Percentiles rank a stretch among this genome's conserved stretches.
phyloP scores from a whole-genome alignment of 2,329 filamentous ascomycete genomes.

The Xylaria sp. region DNA sequence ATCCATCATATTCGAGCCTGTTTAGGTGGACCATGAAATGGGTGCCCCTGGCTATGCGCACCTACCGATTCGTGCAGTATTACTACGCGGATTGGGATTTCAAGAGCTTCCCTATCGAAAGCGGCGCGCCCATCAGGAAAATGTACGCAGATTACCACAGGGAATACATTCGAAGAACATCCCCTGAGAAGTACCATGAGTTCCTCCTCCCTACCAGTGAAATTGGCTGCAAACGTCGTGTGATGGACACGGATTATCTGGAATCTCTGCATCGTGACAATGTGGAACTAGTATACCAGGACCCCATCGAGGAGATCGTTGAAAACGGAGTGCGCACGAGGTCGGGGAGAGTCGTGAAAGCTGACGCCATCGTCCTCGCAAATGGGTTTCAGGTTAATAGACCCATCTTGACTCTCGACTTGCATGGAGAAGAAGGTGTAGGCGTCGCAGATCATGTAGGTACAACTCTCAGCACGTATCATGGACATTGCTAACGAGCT shows the following conservation, averaged over 20 bases:
- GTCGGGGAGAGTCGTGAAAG: conserved; percentile 25
- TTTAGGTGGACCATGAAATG: conserved; percentile 35
- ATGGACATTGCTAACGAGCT: conserved; percentile 4
- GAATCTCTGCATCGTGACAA: conserved; percentile 30
- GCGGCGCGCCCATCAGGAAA: conserved; percentile 24
- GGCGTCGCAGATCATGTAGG: conserved; percentile 31
- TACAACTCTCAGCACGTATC: background rate
- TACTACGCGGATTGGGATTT: conserved; percentile 21
- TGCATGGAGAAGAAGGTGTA: conserved; percentile 22
- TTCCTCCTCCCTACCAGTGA: conserved; percentile 30
- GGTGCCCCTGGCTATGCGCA: conserved; percentile 31
- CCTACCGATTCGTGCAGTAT: conserved; percentile 13
- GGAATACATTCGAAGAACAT: conserved; percentile 20
- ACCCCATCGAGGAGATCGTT: conserved; percentile 31
- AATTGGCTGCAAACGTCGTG: conserved; percentile 31
- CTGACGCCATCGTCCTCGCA: conserved; percentile 33
- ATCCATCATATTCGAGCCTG: conserved; percentile 26
- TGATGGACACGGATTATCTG: conserved; percentile 34
- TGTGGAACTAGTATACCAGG: conserved; percentile 29
- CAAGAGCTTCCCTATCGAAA: conserved; percentile 15
- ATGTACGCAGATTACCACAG: conserved; percentile 11
- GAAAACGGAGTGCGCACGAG: conserved; percentile 32
- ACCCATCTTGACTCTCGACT: conserved; percentile 17
- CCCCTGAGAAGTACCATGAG: conserved; percentile 31
- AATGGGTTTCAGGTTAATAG: conserved; percentile 28